These are phyloP conservation scores for Sphaerostilbella broomeana DNA, from an alignment of 2,329 filamentous ascomycete species.

Conservation along the genomic window DNA sequence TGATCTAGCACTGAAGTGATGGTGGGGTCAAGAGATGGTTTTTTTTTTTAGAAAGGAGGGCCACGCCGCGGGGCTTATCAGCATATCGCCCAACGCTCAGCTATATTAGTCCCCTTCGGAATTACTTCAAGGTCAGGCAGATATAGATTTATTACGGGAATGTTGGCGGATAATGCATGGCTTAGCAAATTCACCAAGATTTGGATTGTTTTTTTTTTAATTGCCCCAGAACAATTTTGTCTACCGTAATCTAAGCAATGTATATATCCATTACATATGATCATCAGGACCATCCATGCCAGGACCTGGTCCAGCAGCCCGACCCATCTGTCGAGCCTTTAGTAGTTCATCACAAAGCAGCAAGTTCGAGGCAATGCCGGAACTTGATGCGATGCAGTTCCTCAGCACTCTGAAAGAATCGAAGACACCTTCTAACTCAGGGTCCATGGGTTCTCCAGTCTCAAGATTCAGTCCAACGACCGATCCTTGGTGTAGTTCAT, in stretches of 20 bases:
- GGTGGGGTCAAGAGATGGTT: constrained; percentile 36
- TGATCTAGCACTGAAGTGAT: constrained; percentile 20
- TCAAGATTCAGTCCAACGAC: constrained; percentile 79
- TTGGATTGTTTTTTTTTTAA: not conserved
- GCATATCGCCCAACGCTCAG: no score
- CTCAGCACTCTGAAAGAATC: constrained; percentile 93
- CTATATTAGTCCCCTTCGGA: no score
- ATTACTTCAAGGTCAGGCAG: no score
- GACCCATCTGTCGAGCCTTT: constrained; percentile 93
- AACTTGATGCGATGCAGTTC: constrained; percentile 88
- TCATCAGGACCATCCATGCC: constrained; percentile 57
- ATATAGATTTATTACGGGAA: no score
- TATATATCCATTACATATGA: constrained; percentile 39
- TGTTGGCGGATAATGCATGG: no score
- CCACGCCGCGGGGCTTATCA: constrained; percentile 27
- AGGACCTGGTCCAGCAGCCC: constrained; percentile 54
- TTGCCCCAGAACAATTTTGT: constrained; percentile 23
- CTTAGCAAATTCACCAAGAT: not conserved
- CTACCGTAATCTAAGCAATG: constrained; percentile 31
- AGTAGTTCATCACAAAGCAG: constrained; percentile 94
- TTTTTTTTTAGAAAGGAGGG: constrained; percentile 27
- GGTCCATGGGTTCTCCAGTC: constrained; percentile 91
- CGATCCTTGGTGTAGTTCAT: constrained; percentile 78
- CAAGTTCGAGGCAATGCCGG: constrained; percentile 91
- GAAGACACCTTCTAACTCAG: constrained; percentile 83